Evolutionary conservation across 2,329 filamentous ascomycete genomes (phyloP).

Genomic region (Elsinoe perseae): DNA sequence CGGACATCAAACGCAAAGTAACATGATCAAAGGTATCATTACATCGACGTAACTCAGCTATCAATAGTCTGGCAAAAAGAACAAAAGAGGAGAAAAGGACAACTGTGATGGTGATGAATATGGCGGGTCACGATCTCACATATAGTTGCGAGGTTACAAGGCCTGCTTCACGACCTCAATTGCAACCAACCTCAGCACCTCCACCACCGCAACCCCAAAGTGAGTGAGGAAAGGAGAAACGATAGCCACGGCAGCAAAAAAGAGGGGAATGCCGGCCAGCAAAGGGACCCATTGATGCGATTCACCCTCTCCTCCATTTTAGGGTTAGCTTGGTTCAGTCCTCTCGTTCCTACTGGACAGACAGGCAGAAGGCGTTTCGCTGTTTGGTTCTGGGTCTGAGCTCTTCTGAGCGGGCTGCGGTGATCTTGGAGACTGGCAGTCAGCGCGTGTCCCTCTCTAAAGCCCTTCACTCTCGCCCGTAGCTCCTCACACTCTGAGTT

Average conservation of each 20-base stretch:
- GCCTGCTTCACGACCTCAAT: no score
- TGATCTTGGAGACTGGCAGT: not conserved
- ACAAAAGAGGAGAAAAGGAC: no score
- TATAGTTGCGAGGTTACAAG: no score
- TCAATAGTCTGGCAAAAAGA: no score
- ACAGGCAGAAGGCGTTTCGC: not conserved
- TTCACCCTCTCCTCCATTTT: not conserved
- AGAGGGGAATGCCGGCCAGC: not conserved
- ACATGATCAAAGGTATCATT: no score
- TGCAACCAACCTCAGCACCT: no score
- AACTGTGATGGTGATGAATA: no score
- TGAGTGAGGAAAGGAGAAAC: not conserved
- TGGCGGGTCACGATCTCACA: no score
- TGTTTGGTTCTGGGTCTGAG: not conserved
- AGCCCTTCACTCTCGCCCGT: not conserved
- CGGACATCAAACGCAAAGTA: no score
- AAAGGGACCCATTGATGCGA: conserved; percentile 3
- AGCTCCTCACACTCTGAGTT: not conserved
- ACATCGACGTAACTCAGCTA: no score
- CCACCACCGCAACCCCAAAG: not conserved
- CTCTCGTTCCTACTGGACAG: no score
- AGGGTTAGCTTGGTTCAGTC: not conserved
- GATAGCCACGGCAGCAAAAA: not conserved
- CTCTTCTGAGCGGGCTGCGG: not conserved
- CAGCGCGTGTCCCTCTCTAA: not conserved